Base-by-base conservation (phyloP, 768 basidiomycete species). In the Inosperma sp. region DNA sequence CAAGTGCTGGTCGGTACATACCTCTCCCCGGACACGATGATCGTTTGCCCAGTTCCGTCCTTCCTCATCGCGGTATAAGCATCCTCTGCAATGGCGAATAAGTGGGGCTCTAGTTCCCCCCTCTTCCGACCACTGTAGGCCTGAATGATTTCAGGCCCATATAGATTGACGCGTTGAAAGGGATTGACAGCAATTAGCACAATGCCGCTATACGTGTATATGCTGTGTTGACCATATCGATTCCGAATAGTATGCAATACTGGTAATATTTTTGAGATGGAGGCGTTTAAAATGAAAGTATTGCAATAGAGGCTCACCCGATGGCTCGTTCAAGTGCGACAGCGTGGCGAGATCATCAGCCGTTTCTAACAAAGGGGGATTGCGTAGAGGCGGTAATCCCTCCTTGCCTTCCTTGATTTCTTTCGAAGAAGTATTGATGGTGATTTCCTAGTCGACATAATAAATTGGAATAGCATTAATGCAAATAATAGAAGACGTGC, bases 11-110 rank as follows among this genome's bases (percentile, higher is more conserved):
- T 53, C 57, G 62, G 35, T 48, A 47, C 77, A 56, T 62, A 94
- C 92, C 90, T 93, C 73, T 99, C 96, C 59, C 96, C 96, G 27
- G 89, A 93, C 53, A 99, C 96, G 57, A 99, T 96, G 64, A 99
- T 98, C 4, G 96, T 99, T 71, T 99, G 96, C 55, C 97, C 94
- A 70, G 86, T 83, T 53, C 89, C 81, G 60, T 97, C 86, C 66
- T 86, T 86, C 55, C 90, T 81, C 96, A 98, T 98, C 49, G 91
- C 90, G 10, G 93, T 94, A 66, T 98, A 92, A 54, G 96, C 96
- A 74, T 98, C 96, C 69, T 99, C 96, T 8, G 96, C 96, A 59
- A 99, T 99, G 17, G 96, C 96, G 69, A 98, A 99, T 56, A 99
- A 68, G 73, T 99, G 96, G 2, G 96, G 96, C 62, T 98, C 96